Conservation (phyloP, 441 rosid species). For the Erodium chrysanthum region DNA sequence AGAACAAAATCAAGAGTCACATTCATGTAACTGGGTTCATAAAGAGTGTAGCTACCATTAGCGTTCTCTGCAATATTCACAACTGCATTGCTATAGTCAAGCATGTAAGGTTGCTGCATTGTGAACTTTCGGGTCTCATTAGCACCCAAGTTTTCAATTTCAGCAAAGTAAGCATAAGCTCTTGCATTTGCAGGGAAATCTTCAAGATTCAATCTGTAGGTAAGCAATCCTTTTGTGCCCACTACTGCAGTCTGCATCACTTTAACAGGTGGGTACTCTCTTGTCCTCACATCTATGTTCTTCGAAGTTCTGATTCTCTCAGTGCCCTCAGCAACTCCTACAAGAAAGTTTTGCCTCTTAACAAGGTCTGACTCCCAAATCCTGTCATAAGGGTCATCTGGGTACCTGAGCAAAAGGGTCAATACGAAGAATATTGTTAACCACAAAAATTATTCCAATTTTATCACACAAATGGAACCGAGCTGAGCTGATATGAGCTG, state of each 20-base stretch:
- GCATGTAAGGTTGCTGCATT: constrained; percentile 44
- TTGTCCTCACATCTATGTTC: constrained; percentile 41
- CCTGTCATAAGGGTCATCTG: constrained; percentile 95
- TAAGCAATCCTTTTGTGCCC: constrained; percentile 59
- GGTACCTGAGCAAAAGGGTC: constrained; percentile 49
- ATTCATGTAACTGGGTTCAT: constrained; percentile 97
- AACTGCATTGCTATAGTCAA: constrained; percentile 78
- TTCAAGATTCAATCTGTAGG: constrained; percentile 74
- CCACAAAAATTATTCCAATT: not conserved
- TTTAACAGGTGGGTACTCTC: constrained; percentile 87
- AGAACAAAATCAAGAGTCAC: constrained; percentile 62
- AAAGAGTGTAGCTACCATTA: constrained; percentile 74
- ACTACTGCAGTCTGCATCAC: constrained; percentile 96
- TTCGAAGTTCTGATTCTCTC: constrained; percentile 53
- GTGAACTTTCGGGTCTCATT: constrained; percentile 75
- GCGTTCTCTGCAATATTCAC: constrained; percentile 94
- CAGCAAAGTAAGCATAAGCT: constrained; percentile 86
- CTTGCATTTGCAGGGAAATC: constrained; percentile 92
- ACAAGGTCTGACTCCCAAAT: constrained; percentile 86
- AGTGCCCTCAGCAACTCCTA: constrained; percentile 73
- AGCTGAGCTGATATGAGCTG: constrained; percentile 20
- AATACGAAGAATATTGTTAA: not conserved
- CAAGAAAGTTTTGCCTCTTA: constrained; percentile 72
- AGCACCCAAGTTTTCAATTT: constrained; percentile 58
- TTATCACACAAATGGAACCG: not conserved